A percentile compares a stretch with the other conserved stretches of the same genome.
Evolutionary conservation across 2,329 filamentous ascomycete species (phyloP).

Genomic region (Curvularia eragrostidis): DNA sequence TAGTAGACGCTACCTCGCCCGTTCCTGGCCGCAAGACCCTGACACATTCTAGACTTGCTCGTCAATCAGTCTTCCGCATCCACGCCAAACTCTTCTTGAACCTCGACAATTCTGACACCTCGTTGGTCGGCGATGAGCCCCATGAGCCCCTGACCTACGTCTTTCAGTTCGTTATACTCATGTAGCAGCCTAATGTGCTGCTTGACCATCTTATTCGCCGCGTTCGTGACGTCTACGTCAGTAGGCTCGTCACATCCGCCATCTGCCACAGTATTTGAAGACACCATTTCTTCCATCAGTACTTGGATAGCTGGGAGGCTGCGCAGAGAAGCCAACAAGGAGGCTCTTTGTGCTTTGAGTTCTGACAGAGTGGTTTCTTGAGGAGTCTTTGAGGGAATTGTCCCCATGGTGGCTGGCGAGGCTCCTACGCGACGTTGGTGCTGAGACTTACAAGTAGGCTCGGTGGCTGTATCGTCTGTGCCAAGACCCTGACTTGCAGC

Average conservation of each 20-base stretch:
- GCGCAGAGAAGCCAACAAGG: slow-evolving; percentile 43
- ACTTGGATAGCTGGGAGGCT: slow-evolving; percentile 43
- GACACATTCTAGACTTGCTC: background rate
- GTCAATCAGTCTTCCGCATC: slow-evolving; percentile 50
- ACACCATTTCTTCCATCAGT: slow-evolving; percentile 39
- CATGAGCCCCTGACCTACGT: slow-evolving; percentile 70
- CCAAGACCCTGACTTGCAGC: background rate
- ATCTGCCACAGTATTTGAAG: slow-evolving; percentile 24
- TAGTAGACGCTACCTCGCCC: background rate
- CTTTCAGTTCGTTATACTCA: slow-evolving; percentile 74
- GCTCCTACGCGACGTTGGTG: background rate
- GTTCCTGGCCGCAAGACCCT: background rate
- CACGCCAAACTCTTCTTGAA: slow-evolving; percentile 59
- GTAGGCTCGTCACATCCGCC: slow-evolving; percentile 34
- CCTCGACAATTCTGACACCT: slow-evolving; percentile 60
- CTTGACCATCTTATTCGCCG: slow-evolving; percentile 63
- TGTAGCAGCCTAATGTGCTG: slow-evolving; percentile 70
- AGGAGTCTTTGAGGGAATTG: slow-evolving; percentile 35
- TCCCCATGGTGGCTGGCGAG: background rate
- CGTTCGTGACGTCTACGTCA: slow-evolving; percentile 45
- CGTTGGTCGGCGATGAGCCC: slow-evolving; percentile 71
- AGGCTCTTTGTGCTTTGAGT: slow-evolving; percentile 53
- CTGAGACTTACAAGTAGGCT: background rate
- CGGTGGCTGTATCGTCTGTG: background rate
- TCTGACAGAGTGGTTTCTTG: slow-evolving; percentile 58